Percentiles rank a stretch among this genome's conserved stretches.
Evolutionary conservation across 2,329 filamentous ascomycete species (phyloP).

Genomic region (Pseudogymnoascus sp.): DNA sequence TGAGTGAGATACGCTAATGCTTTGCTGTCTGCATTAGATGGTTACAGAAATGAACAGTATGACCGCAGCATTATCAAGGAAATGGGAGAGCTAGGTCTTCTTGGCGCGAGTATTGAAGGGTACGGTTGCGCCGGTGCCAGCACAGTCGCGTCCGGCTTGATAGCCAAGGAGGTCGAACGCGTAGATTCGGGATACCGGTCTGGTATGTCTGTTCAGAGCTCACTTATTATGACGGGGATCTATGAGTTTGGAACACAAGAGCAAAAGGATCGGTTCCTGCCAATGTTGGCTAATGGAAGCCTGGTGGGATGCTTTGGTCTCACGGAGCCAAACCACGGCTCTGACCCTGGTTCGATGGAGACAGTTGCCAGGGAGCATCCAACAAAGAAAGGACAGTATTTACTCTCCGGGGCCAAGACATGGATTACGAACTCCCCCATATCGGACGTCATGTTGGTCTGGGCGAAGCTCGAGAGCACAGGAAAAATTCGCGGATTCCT

Average conservation of each 20-base stretch:
- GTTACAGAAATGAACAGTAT: slow-evolving; percentile 80
- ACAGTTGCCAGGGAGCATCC: slow-evolving; percentile 76
- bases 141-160: slow-evolving; percentile 77
- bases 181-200: slow-evolving; percentile 88
- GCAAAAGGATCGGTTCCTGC: slow-evolving; percentile 77
- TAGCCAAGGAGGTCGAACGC: slow-evolving; percentile 85
- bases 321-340: slow-evolving; percentile 89
- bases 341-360: slow-evolving; percentile 87
- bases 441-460: slow-evolving; percentile 75
- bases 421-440: slow-evolving; percentile 96
- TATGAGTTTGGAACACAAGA: slow-evolving; percentile 77
- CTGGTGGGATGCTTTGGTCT: slow-evolving; percentile 79
- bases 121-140: slow-evolving; percentile 84
- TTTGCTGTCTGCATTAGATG: slow-evolving; percentile 45
- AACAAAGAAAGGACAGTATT: slow-evolving; percentile 72
- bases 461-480: slow-evolving; percentile 86
- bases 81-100: slow-evolving; percentile 85
- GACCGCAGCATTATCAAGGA: slow-evolving; percentile 78
- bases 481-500: slow-evolving; percentile 93
- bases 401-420: slow-evolving; percentile 75
- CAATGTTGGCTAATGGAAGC: slow-evolving; percentile 75
- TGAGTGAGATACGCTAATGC: slow-evolving; percentile 3
- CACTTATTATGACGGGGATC: slow-evolving; percentile 88
- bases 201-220: slow-evolving; percentile 88
- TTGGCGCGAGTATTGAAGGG: slow-evolving; percentile 78